Evolutionary conservation across 495 filamentous ascomycete species (phyloP).

Genomic region (Penicillium tannophilum): DNA sequence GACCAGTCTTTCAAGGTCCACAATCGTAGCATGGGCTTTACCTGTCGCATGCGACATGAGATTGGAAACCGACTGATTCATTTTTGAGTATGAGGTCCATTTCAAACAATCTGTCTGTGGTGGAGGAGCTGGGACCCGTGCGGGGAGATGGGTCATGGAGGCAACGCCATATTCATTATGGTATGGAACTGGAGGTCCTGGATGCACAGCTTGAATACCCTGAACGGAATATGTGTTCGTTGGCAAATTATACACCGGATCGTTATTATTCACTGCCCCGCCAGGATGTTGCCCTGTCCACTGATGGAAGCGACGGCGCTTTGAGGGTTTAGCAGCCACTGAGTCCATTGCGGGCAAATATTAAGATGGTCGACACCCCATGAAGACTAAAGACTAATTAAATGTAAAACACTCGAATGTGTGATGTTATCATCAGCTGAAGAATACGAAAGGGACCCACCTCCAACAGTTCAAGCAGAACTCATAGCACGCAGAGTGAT

Average conservation of each 20-base stretch:
- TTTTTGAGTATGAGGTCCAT: slow-evolving; percentile 20
- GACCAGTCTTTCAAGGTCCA: slow-evolving; percentile 21
- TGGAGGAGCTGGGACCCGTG: background rate
- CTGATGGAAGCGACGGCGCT: slow-evolving; percentile 1
- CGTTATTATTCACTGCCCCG: background rate
- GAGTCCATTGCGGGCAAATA: background rate
- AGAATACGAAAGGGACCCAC: background rate
- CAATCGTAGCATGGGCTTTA: slow-evolving; percentile 25
- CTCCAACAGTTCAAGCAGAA: background rate
- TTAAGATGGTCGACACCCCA: background rate
- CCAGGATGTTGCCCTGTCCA: background rate
- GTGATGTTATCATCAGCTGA: background rate
- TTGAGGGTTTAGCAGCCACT: background rate
- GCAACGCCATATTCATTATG: background rate
- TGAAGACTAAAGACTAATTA: background rate
- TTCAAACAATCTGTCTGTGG: slow-evolving; percentile 11
- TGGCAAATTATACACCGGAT: background rate
- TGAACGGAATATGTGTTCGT: background rate
- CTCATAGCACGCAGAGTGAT: slow-evolving; percentile 9
- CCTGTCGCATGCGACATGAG: slow-evolving; percentile 18
- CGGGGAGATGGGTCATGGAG: slow-evolving; percentile 7
- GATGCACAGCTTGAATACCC: background rate
- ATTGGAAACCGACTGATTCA: slow-evolving; percentile 19
- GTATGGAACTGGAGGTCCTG: background rate
- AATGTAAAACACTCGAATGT: background rate